Percentiles rank a stretch among this genome's conserved stretches.
Conservation (phyloP, 352 stramenopile species). For the Phytopythium aichiense region DNA sequence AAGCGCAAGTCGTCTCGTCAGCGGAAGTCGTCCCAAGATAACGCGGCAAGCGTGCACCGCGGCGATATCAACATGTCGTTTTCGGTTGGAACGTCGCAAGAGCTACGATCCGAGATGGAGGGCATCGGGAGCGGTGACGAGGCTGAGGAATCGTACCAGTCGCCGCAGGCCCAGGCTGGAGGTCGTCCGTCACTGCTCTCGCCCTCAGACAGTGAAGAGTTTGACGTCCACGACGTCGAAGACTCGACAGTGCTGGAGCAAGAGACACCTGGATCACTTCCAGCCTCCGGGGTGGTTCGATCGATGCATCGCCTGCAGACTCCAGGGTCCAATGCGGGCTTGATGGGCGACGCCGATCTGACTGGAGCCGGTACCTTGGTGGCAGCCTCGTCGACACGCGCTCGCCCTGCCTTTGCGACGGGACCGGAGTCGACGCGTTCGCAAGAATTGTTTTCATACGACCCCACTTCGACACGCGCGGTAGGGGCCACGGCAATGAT, state of each 20-base stretch:
- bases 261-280: conserved; percentile 35
- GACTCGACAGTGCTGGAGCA: conserved; percentile 24
- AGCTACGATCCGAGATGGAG: conserved; percentile 65
- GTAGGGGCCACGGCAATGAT: conserved; percentile 30
- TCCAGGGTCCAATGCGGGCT: conserved; percentile 34
- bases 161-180: conserved; percentile 20
- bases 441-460: conserved; percentile 52
- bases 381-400: conserved; percentile 29
- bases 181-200: conserved; percentile 21
- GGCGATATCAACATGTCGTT: conserved; percentile 79
- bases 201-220: conserved; percentile 30
- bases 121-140: conserved; percentile 26
- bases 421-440: conserved; percentile 53
- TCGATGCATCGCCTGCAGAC: conserved; percentile 71
- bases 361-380: conserved; percentile 13
- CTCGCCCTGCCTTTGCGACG: conserved; percentile 35
- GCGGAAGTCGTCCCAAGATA: conserved; percentile 32
- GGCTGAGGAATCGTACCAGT: conserved; percentile 20
- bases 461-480: conserved; percentile 61
- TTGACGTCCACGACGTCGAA: conserved; percentile 43
- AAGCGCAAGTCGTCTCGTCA: conserved; percentile 75
- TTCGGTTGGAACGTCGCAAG: conserved; percentile 80
- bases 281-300: conserved; percentile 44
- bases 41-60: conserved; percentile 55
- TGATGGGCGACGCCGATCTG: conserved; percentile 9